phyloP scores from a whole-genome alignment of 352 stramenopile genomes.

The Sclerospora graminicola region DNA sequence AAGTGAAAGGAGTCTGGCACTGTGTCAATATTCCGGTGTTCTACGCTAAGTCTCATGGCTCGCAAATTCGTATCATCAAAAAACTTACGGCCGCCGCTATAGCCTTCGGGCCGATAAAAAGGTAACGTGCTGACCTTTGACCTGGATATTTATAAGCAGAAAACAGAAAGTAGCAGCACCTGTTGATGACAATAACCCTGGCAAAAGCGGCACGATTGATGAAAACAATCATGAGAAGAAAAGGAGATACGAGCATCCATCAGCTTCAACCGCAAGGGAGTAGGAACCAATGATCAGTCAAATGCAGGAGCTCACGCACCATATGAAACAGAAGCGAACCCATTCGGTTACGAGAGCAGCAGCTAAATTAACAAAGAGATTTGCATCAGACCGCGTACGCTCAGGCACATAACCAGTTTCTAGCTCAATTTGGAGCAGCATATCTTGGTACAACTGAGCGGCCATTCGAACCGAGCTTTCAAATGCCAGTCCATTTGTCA shows the following conservation, averaged over 20 bases:
- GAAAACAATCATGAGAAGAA: conserved; percentile 6
- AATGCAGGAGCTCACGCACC: not conserved
- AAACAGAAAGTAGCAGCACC: conserved; percentile 11
- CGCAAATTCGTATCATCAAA: too few species aligned
- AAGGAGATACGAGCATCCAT: too few species aligned
- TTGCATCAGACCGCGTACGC: too few species aligned
- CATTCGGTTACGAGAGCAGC: conserved; percentile 4
- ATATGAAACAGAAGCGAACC: conserved; percentile 3
- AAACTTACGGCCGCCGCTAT: too few species aligned
- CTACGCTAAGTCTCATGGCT: too few species aligned
- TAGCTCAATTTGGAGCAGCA: conserved; percentile 49
- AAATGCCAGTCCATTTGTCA: conserved; percentile 19
- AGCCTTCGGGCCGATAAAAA: too few species aligned
- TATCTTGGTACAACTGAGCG: too few species aligned
- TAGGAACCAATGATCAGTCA: conserved; percentile 6
- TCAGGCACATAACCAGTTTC: conserved; percentile 49
- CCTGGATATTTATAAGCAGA: conserved; percentile 7
- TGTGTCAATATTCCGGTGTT: too few species aligned
- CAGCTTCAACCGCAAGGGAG: not conserved
- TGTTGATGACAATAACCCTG: conserved; percentile 11
- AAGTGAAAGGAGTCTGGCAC: too few species aligned
- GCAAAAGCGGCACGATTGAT: conserved; percentile 15
- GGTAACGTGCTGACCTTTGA: too few species aligned
- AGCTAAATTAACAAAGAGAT: conserved; percentile 21
- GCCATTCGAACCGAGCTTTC: conserved; percentile 6